phyloP scores from a whole-genome alignment of 768 basidiomycete species.

The Russula brevipes region DNA sequence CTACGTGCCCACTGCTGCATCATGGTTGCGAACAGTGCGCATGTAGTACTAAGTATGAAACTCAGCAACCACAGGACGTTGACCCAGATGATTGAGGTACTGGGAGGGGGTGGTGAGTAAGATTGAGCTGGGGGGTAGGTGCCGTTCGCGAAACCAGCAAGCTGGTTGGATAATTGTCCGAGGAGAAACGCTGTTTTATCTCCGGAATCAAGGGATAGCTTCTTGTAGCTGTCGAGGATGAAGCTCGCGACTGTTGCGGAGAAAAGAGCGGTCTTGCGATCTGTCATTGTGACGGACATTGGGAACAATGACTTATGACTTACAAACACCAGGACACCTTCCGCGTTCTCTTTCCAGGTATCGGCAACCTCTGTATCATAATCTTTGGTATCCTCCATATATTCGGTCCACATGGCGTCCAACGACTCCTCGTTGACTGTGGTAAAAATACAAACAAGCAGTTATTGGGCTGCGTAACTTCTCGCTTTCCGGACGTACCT shows the following conservation, averaged over 20 bases:
- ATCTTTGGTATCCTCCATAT: too few species aligned
- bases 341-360: constrained; percentile 18
- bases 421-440: too few species aligned
- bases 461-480: too few species aligned
- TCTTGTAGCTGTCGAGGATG: constrained; percentile 23
- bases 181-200: constrained; percentile 10
- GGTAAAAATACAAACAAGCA: not conserved
- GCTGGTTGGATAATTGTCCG: constrained; percentile 11
- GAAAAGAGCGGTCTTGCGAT: constrained; percentile 26
- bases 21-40: constrained; percentile 17
- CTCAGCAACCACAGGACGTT: constrained; percentile 20
- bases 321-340: constrained; percentile 22
- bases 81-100: constrained; percentile 3
- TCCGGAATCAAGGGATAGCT: constrained; percentile 16
- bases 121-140: not conserved
- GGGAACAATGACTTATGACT: not conserved
- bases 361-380: constrained; percentile 11
- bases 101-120: not conserved
- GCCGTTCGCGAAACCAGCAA: not conserved
- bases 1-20: constrained; percentile 18
- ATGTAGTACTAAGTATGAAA: constrained; percentile 11
- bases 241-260: constrained; percentile 27
- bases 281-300: not conserved
- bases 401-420: too few species aligned
- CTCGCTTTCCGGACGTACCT: too few species aligned